Percentiles rank a stretch among this genome's conserved stretches.
Evolutionary conservation across 805 yeast species (phyloP).

Genomic region (Candida broadrunensis): DNA sequence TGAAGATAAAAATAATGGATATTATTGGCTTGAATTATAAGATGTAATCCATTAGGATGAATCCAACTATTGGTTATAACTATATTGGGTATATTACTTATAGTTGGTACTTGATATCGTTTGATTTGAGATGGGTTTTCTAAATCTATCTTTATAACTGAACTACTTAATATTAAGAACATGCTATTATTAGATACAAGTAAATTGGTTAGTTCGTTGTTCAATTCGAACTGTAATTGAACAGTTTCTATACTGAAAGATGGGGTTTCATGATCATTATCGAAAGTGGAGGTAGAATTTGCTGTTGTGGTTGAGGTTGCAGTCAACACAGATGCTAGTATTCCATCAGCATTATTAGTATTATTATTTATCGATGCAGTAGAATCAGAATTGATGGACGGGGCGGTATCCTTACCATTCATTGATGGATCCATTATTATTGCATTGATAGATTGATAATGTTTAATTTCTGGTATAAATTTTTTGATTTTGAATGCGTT

Average conservation of each 20-base stretch:
- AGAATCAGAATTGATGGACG: not conserved
- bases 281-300: not conserved
- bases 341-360: not conserved
- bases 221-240: slow-evolving; percentile 36
- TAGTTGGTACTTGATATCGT: slow-evolving; percentile 17
- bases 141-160: slow-evolving; percentile 30
- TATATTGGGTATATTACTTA: slow-evolving; percentile 6
- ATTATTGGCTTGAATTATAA: slow-evolving; percentile 25
- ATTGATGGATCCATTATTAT: not conserved
- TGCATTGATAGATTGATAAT: too few species aligned
- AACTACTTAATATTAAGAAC: slow-evolving; percentile 22
- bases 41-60: slow-evolving; percentile 34
- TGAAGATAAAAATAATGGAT: slow-evolving; percentile 28
- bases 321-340: not conserved
- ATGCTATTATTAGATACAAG: slow-evolving; percentile 32
- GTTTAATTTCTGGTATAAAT: too few species aligned
- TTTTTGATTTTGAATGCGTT: slow-evolving; percentile 27
- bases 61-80: slow-evolving; percentile 30
- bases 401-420: not conserved
- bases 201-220: slow-evolving; percentile 18
- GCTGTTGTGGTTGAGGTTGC: not conserved
- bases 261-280: slow-evolving; percentile 12
- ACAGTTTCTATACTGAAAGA: slow-evolving; percentile 33
- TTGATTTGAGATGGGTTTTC: slow-evolving; percentile 32
- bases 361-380: not conserved